A percentile compares a stretch with the other conserved stretches of the same genome.
Conservation (phyloP, 1,284 basidiomycete genomes). For the Ganoderma meredithae region DNA sequence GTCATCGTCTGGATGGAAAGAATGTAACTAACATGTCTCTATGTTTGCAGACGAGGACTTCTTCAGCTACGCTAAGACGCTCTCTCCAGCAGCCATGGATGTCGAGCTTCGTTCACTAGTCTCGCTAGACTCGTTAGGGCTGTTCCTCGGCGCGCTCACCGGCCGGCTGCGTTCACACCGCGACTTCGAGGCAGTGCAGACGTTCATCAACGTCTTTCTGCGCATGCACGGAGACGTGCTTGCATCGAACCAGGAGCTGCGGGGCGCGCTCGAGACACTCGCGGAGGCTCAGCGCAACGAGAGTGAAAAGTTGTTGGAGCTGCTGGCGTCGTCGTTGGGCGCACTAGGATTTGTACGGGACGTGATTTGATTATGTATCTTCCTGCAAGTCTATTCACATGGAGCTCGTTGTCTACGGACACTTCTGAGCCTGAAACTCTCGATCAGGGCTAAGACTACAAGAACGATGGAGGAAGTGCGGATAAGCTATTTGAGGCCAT, state of each 20-base stretch:
- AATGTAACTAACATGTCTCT: constrained; percentile 7
- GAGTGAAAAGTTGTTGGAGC: constrained; percentile 74
- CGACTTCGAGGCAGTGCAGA: constrained; percentile 97
- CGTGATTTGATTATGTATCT: constrained; percentile 41
- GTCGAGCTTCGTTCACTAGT: constrained; percentile 86
- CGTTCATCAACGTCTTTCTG: constrained; percentile 87
- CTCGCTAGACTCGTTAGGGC: constrained; percentile 67
- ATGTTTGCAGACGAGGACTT: constrained; percentile 84
- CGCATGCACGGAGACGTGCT: constrained; percentile 87
- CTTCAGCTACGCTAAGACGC: constrained; percentile 86
- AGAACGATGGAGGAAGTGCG: not conserved
- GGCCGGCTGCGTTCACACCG: constrained; percentile 79
- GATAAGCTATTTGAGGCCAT: not conserved
- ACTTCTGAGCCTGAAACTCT: not conserved
- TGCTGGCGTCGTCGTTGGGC: constrained; percentile 75
- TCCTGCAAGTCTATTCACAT: not conserved
- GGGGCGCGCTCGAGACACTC: constrained; percentile 61
- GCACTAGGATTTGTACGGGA: constrained; percentile 73
- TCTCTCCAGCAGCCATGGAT: constrained; percentile 92
- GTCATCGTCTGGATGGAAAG: not conserved
- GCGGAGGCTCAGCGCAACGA: constrained; percentile 73
- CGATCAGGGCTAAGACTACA: not conserved
- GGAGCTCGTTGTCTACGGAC: not conserved
- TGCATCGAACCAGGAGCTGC: constrained; percentile 72
- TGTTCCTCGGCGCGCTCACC: constrained; percentile 81